Evolutionary conservation across 2,329 filamentous ascomycete species (phyloP), one percentile per base, ranked within the genome.

Genomic region (Exophiala spinifera): DNA sequence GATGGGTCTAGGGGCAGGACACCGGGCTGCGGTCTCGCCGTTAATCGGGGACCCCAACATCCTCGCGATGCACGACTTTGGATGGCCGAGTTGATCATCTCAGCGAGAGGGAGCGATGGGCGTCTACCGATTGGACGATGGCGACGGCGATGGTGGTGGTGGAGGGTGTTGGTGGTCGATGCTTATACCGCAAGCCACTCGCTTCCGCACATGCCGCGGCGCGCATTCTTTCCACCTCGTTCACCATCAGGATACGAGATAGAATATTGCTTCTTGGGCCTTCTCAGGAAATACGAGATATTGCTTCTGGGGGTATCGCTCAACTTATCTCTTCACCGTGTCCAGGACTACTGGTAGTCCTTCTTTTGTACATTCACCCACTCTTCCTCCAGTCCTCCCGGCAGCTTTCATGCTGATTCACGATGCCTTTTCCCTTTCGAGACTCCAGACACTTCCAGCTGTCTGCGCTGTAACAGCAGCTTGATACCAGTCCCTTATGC

Each of bases 401-500:
- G 17, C 36, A 15, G n/a, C 36, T 10, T 39, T 19, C 36, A 19
- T 5, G 36, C 14, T 39, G 14, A 39, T 3, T 40, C 31, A 54
- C 48, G 46, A 17, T 20, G 19, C 36, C 36, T 21, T 44, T 44
- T 25, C 46, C 33, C 33, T 25, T 25, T 23, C 37, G 14, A 19
- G 36, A 39, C 14, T 7, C 17, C 3, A 39, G 20, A 33, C 23
- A 13, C 5, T 34, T 34, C 45, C 15, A 17, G 28, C 42, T 15
- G n/a, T n/a, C 23, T 44, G 42, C 42, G 42, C n/a, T 21, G 14
- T 25, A 44, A 44, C 42, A 23, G 21, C 19, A 23, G 28, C 11
- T 23, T 21, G 19, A 44, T 21, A 23, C 8, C 20, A 13, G 19
- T 44, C 17, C 33, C 49, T 42, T n/a, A 59, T 56, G 53, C 47